phyloP scores from a whole-genome alignment of 2,329 filamentous ascomycete genomes.

The Talaromyces sp. region DNA sequence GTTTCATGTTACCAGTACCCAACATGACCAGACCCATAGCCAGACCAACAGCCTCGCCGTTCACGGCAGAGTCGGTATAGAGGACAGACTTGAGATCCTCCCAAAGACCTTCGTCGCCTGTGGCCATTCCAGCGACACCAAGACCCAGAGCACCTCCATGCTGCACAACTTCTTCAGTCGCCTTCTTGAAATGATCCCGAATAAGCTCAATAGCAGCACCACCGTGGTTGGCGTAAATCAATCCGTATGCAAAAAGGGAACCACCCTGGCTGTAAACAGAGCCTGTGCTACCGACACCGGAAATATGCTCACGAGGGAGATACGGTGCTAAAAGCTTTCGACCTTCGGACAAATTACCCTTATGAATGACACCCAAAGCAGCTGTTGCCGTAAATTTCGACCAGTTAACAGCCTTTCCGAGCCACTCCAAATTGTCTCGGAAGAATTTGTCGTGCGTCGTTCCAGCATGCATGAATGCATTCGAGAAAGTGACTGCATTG shows the following conservation, averaged over 20 bases:
- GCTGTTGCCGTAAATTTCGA: slow-evolving; percentile 98
- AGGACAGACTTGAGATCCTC: slow-evolving; percentile 85
- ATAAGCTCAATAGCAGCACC: slow-evolving; percentile 65
- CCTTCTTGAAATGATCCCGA: slow-evolving; percentile 48
- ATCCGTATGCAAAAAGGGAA: slow-evolving; percentile 87
- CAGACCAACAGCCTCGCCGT: slow-evolving; percentile 92
- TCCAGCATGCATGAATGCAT: slow-evolving; percentile 98
- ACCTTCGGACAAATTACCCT: slow-evolving; percentile 88
- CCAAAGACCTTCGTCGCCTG: slow-evolving; percentile 83
- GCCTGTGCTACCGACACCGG: slow-evolving; percentile 66
- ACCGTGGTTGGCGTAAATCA: slow-evolving; percentile 97
- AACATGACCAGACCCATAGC: slow-evolving; percentile 98
- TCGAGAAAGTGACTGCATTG: slow-evolving; percentile 93
- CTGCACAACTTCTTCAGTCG: slow-evolving; percentile 75
- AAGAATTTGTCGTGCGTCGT: slow-evolving; percentile 99
- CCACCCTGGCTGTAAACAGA: slow-evolving; percentile 96
- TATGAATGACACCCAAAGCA: slow-evolving; percentile 91
- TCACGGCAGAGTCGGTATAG: slow-evolving; percentile 90
- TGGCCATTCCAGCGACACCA: slow-evolving; percentile 96
- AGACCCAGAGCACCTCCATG: slow-evolving; percentile 93
- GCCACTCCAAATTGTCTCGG: slow-evolving; percentile 94
- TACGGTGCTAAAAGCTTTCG: slow-evolving; percentile 93
- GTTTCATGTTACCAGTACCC: slow-evolving; percentile 91
- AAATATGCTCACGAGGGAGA: slow-evolving; percentile 65
- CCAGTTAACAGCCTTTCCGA: slow-evolving; percentile 98